phyloP scores from a whole-genome alignment of 495 filamentous ascomycete species.

The Thermothielavioides terrestris region DNA sequence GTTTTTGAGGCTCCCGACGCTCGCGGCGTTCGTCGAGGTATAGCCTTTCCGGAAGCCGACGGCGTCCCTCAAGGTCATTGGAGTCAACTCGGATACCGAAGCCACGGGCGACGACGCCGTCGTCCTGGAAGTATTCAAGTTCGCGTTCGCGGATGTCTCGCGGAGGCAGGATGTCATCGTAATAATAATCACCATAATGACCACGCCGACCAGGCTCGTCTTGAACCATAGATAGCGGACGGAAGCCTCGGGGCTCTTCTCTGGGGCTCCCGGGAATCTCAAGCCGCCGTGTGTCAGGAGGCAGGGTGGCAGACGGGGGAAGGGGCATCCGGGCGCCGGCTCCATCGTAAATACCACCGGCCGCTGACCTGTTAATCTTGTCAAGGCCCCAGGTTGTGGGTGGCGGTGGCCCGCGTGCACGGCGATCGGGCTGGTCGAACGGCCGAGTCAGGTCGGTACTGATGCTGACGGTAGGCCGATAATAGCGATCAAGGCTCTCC shows the following conservation, averaged over 20 bases:
- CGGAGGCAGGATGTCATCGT: conserved; percentile 27
- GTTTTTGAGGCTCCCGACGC: conserved; percentile 18
- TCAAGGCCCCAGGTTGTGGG: conserved; percentile 57
- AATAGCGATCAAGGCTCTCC: conserved; percentile 47
- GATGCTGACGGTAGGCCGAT: conserved; percentile 56
- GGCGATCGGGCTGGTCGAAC: conserved; percentile 25
- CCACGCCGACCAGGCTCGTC: conserved; percentile 27
- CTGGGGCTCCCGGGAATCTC: conserved; percentile 27
- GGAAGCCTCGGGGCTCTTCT: conserved; percentile 25
- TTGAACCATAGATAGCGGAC: conserved; percentile 43
- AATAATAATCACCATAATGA: conserved; percentile 38
- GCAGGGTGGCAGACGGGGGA: conserved; percentile 28
- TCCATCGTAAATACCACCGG: conserved; percentile 37
- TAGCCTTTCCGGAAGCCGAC: conserved; percentile 19
- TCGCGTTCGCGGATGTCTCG: conserved; percentile 24
- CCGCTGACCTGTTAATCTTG: conserved; percentile 36
- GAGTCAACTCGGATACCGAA: conserved; percentile 39
- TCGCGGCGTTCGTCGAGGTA: conserved; percentile 33
- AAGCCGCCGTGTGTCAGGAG: conserved; percentile 30
- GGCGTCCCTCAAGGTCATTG: conserved; percentile 21
- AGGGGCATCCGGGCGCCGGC: conserved; percentile 37
- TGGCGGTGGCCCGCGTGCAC: conserved; percentile 49
- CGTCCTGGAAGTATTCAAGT: conserved; percentile 28
- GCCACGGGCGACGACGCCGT: conserved; percentile 30
- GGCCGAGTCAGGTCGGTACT: conserved; percentile 48